These are phyloP conservation scores for Bothia castanella DNA, from an alignment of 1,284 basidiomycete genomes.

Conservation along the genomic window DNA sequence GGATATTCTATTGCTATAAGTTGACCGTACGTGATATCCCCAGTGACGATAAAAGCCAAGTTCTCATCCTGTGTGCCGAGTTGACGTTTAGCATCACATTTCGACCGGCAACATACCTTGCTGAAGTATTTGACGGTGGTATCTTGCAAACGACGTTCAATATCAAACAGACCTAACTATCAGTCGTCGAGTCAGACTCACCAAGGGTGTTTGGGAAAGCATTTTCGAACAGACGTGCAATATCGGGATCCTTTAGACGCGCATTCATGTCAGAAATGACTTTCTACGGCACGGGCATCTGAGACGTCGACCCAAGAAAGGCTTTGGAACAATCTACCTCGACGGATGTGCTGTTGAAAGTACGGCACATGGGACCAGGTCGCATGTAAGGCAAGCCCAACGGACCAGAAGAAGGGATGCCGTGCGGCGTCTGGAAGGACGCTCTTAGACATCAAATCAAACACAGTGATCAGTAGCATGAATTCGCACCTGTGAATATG, in stretches of 20 bases:
- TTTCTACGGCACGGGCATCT: constrained; percentile 38
- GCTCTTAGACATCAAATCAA: constrained; percentile 1
- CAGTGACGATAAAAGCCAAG: constrained; percentile 72
- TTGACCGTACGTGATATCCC: constrained; percentile 68
- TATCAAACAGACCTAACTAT: not conserved
- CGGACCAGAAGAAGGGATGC: constrained; percentile 54
- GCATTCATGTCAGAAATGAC: constrained; percentile 67
- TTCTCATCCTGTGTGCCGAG: constrained; percentile 47
- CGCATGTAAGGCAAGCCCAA: constrained; percentile 68
- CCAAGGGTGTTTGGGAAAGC: constrained; percentile 75
- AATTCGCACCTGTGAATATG: constrained; percentile 53
- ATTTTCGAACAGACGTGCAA: constrained; percentile 73
- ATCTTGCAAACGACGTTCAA: constrained; percentile 39
- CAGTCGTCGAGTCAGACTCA: constrained; percentile 25
- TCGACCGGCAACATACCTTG: constrained; percentile 36
- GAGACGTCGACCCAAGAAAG: not conserved
- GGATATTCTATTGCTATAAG: not conserved
- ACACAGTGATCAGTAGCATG: not conserved
- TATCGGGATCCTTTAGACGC: constrained; percentile 66
- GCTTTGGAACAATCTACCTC: constrained; percentile 43
- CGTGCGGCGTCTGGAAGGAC: constrained; percentile 49
- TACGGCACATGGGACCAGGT: constrained; percentile 60
- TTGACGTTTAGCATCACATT: not conserved
- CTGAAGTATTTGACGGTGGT: constrained; percentile 73
- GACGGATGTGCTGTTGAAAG: constrained; percentile 68